These are phyloP conservation scores for Fusarium multiceps DNA, from an alignment of 2,329 filamentous ascomycete genomes.

Conservation along the genomic window DNA sequence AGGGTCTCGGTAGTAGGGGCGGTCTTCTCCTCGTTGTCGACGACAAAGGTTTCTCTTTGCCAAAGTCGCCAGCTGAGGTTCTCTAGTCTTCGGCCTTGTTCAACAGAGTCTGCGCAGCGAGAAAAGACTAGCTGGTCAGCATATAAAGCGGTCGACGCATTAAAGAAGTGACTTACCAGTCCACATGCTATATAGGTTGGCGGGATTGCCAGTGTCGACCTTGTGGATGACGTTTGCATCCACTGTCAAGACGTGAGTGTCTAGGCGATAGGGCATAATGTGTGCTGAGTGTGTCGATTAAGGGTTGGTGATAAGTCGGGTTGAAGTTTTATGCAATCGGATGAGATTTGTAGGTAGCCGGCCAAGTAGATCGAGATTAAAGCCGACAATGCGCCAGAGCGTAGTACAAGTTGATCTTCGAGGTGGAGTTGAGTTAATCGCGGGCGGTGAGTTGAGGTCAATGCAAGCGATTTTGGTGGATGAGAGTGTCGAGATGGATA, in stretches of 20 bases:
- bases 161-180: conserved; percentile 74
- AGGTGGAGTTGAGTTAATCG: conserved; percentile 9
- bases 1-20: conserved; percentile 59
- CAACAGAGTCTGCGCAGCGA: conserved; percentile 91
- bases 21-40: conserved; percentile 76
- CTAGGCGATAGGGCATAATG: conserved; percentile 84
- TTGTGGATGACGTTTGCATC: conserved; percentile 93
- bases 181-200: conserved; percentile 97
- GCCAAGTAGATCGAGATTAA: conserved; percentile 33
- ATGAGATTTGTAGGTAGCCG: conserved; percentile 29
- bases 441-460: conserved; percentile 24
- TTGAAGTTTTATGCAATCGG: conserved; percentile 26
- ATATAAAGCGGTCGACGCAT: conserved; percentile 11
- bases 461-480: conserved; percentile 34
- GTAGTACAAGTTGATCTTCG: conserved; percentile 11
- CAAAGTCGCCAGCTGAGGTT: conserved; percentile 97
- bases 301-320: conserved; percentile 12
- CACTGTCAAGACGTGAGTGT: conserved; percentile 88
- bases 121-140: conserved; percentile 79
- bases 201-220: conserved; percentile 91
- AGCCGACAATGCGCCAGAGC: conserved; percentile 40
- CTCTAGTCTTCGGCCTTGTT: conserved; percentile 90
- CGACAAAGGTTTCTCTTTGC: conserved; percentile 78
- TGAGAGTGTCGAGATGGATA: conserved; percentile 35
- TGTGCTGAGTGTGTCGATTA: conserved; percentile 51